Base-by-base conservation (phyloP, 179 eudicot genomes). In the Amaranthus tricolor region DNA sequence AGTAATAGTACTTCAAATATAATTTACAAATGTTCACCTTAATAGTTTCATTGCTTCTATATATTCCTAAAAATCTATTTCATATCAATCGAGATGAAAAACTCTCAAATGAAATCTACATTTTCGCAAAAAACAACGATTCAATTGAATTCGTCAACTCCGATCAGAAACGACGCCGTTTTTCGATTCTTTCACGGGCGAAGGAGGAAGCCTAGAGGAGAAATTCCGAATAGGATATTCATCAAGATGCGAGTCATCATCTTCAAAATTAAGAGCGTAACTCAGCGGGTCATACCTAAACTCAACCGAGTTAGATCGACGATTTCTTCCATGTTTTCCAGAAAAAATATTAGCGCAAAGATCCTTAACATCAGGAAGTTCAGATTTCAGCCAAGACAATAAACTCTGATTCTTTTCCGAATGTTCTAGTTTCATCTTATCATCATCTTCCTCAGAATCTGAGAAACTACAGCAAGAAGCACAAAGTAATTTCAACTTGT, bases 181-280 rank as follows among this genome's bases (percentile, higher is more conserved):
- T 16, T 49, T 15, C 9, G 16, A 48, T 31, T 68, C 54, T 11
- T 52, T 24, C 8, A 68, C 48, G 52, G 82, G 76, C 11, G 84
- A 76, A n/a, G 74, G 63, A 49, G 84, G 84, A 43, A 81, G 62
- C 44, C 87, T 70, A 3, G 80, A 66, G 48, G 81, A 81, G 77
- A 84, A 84, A 17, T 74, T 62, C 9, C 81, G 51, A 0, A 76
- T 78, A 9, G 84, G 85, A 70, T 24, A 81, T 15, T 81, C 81
- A 31, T 81, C 85, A 43, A 75, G 31, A 4, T 84, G 71, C 51
- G 82, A 45, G 17, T 77, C 71, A 71, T 81, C 84, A n/a, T 84
- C 84, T 20, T 84, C 84, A 67, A 84, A 84, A 62, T 84, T 84
- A 57, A 84, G 82, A 64, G 84, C 80, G 79, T 84, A 84, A 66